Evolutionary conservation across 768 basidiomycete genomes (phyloP), one percentile per base, ranked within the genome.

Genomic region (Mycena venus): DNA sequence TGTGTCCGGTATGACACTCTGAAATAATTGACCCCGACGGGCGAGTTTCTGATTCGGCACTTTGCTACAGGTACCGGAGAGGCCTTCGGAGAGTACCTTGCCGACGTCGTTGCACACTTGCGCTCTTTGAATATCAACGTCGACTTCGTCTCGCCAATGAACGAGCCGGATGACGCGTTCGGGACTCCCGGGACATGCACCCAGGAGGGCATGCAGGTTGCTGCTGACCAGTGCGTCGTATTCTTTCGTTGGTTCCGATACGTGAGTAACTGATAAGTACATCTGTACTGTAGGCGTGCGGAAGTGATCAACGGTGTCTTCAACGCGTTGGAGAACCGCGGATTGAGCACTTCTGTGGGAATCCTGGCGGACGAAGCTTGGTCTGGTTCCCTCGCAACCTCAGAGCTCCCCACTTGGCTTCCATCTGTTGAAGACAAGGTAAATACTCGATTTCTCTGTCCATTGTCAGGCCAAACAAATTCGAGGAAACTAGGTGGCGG

Each of bases 191-290:
- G 82, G 7, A 83, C 83, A 2, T 88, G 87, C 74, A 83, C 84
- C n/a, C 87, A 88, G 77, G 87, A 88, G 78, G 87, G 87, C 3
- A 88, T 88, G 87, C 77, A 80, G 68, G 87, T 88, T 44, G 72
- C 76, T 56, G 85, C 86, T 4, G 81, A 71, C 65, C 85, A 86
- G 85, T 85, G 44, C 34, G 84, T 56, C 11, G n/a, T 31, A n/a
- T n/a, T n/a, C n/a, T n/a, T n/a, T n/a, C n/a, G n/a, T n/a, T n/a
- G n/a, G n/a, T n/a, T n/a, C n/a, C n/a, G n/a, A n/a, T n/a, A n/a
- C n/a, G n/a, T n/a, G n/a, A n/a, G n/a, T n/a, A n/a, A n/a, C n/a
- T 27, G 23, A 36, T 4, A 15, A 38, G 9, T 23, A 15, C 25
- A n/a, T 23, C n/a, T 53, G n/a, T n/a, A n/a, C n/a, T n/a, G 12